These are phyloP conservation scores for Chrysopogon serrulatus DNA, from an alignment of 176 grass and related monocot genomes.

Conservation along the genomic window DNA sequence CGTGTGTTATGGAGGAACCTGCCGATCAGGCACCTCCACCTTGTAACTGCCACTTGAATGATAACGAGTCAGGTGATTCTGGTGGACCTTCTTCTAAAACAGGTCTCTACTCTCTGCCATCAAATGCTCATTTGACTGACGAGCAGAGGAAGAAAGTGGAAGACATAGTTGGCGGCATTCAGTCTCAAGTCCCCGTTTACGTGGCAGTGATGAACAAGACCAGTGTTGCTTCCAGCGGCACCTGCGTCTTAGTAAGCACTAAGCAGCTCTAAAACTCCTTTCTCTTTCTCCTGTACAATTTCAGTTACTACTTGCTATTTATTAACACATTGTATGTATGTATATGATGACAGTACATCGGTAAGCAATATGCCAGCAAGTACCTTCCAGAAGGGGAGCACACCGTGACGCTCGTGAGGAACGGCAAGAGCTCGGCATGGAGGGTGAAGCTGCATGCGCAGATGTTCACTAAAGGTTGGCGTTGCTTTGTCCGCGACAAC, in stretches of 20 bases:
- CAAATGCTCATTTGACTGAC: neutral
- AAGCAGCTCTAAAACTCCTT: neutral
- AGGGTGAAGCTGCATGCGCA: neutral
- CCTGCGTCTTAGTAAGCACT: neutral
- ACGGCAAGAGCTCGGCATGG: neutral
- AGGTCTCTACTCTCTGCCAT: neutral
- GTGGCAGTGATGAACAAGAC: constrained; percentile 9
- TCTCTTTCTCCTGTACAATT: neutral
- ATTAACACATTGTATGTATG: neutral
- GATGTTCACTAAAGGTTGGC: neutral
- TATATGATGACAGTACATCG: neutral
- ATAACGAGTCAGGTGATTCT: neutral
- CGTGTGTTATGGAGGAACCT: neutral
- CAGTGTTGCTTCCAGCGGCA: neutral
- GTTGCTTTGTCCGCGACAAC: constrained; percentile 19
- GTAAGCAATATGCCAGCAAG: neutral
- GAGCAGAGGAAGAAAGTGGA: neutral
- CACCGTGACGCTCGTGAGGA: neutral
- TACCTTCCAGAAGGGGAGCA: constrained; percentile 5
- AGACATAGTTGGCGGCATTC: neutral
- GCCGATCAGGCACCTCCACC: too few species aligned
- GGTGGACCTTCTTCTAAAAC: neutral
- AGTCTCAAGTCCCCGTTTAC: constrained; percentile 4
- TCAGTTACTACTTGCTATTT: neutral
- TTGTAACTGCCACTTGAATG: neutral